Conservation (phyloP, 2,329 filamentous ascomycete species). For the Aspergillus calidoustus region DNA sequence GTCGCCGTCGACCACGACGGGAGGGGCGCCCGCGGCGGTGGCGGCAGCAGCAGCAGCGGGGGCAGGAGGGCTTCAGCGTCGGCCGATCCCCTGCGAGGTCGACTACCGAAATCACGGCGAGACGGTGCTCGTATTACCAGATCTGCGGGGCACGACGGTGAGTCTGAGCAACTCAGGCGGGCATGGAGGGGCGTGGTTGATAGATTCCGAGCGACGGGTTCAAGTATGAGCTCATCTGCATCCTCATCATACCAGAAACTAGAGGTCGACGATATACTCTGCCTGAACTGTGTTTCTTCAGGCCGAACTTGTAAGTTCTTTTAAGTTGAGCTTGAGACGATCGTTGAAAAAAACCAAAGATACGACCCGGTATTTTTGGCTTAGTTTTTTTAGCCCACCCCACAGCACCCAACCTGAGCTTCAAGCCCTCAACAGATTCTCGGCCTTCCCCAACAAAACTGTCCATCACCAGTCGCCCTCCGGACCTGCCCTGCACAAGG, state of each 20-base stretch:
- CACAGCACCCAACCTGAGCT: constrained; percentile 10
- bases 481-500: not conserved
- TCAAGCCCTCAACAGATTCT: constrained; percentile 23
- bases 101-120: constrained; percentile 80
- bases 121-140: constrained; percentile 73
- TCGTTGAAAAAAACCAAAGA: constrained; percentile 6
- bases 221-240: constrained; percentile 1
- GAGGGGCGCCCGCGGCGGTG: constrained; percentile 19
- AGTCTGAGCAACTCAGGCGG: constrained; percentile 70
- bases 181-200: constrained; percentile 62
- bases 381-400: not conserved
- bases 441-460: constrained; percentile 23
- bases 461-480: not conserved
- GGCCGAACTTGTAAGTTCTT: not conserved
- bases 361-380: constrained; percentile 11
- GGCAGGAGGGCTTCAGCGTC: constrained; percentile 31
- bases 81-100: constrained; percentile 68
- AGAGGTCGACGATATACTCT: not conserved
- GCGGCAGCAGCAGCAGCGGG: constrained; percentile 19
- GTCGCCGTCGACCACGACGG: constrained; percentile 23
- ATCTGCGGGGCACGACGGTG: constrained; percentile 73
- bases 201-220: constrained; percentile 61
- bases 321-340: not conserved
- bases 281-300: too few species aligned
- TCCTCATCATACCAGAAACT: not conserved